phyloP scores from a whole-genome alignment of 805 yeast species.

The Millerago galiae region DNA sequence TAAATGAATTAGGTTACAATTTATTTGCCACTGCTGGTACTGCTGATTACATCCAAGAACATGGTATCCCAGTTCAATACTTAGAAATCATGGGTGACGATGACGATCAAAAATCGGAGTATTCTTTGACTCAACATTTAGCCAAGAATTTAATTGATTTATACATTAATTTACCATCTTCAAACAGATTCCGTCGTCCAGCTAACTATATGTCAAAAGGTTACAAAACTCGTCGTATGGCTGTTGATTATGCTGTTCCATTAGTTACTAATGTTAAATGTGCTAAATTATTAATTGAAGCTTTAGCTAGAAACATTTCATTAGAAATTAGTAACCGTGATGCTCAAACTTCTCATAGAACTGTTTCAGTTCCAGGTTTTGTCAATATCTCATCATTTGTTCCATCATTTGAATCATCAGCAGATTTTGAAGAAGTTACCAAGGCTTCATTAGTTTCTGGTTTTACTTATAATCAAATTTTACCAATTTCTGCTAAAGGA shows the following conservation, averaged over 20 bases:
- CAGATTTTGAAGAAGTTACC: conserved; percentile 61
- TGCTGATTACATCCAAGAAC: conserved; percentile 95
- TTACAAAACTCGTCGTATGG: conserved; percentile 98
- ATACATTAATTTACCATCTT: conserved; percentile 93
- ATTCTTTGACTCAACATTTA: conserved; percentile 91
- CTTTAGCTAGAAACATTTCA: conserved; percentile 64
- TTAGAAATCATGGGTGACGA: conserved; percentile 76
- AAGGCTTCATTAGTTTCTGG: conserved; percentile 76
- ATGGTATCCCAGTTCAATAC: conserved; percentile 89
- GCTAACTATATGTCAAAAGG: conserved; percentile 97
- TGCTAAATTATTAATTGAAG: conserved; percentile 93
- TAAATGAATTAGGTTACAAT: conserved; percentile 79
- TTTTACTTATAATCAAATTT: conserved; percentile 76
- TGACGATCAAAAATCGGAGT: conserved; percentile 82
- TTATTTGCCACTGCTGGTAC: conserved; percentile 98
- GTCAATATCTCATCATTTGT: conserved; percentile 76
- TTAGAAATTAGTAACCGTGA: conserved; percentile 72
- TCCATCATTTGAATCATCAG: conserved; percentile 51
- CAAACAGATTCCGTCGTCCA: conserved; percentile 97
- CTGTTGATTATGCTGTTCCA: conserved; percentile 97
- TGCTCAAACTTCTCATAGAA: conserved; percentile 85
- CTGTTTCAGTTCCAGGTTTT: conserved; percentile 79
- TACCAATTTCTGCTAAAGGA: conserved; percentile 66
- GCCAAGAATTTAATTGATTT: conserved; percentile 95
- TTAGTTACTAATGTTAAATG: conserved; percentile 95